Percentiles rank a stretch among this genome's conserved stretches.
These are phyloP conservation scores for Aspergillus fischeri DNA, from an alignment of 2,329 filamentous ascomycete species.

Conservation along the genomic window DNA sequence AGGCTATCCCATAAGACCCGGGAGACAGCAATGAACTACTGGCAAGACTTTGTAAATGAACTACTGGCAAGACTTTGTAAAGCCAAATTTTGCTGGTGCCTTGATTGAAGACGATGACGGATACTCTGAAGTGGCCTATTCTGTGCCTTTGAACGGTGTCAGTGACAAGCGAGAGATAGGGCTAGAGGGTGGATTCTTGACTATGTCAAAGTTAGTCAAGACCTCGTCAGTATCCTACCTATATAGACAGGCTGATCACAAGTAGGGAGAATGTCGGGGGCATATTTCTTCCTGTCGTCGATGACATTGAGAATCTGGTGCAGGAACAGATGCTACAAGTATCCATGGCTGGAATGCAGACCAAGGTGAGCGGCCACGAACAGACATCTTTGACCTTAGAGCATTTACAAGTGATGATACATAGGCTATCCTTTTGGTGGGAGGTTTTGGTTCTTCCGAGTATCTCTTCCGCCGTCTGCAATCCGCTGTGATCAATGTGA, in stretches of 20 bases:
- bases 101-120: constrained; percentile 15
- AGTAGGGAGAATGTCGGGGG: constrained; percentile 16
- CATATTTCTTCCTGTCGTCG: constrained; percentile 28
- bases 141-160: constrained; percentile 21
- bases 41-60: constrained; percentile 30
- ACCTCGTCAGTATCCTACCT: not conserved
- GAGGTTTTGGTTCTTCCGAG: constrained; percentile 35
- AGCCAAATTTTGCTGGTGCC: constrained; percentile 18
- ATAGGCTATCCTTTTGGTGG: constrained; percentile 33
- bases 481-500: constrained; percentile 16
- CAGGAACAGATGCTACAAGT: constrained; percentile 15
- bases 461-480: constrained; percentile 32
- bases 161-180: constrained; percentile 17
- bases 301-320: constrained; percentile 22
- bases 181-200: constrained; percentile 17
- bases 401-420: not conserved
- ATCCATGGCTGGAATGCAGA: not conserved
- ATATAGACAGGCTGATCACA: not conserved
- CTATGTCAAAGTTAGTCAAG: constrained; percentile 13
- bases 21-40: constrained; percentile 25
- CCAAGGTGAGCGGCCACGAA: constrained; percentile 4
- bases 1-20: constrained; percentile 20
- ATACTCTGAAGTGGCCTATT: constrained; percentile 18
- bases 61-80: constrained; percentile 31
- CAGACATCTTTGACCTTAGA: not conserved